Evolutionary conservation across 2,329 filamentous ascomycete genomes (phyloP), one percentile per base, ranked within the genome.

Genomic region (Stachybotrys echinatus): DNA sequence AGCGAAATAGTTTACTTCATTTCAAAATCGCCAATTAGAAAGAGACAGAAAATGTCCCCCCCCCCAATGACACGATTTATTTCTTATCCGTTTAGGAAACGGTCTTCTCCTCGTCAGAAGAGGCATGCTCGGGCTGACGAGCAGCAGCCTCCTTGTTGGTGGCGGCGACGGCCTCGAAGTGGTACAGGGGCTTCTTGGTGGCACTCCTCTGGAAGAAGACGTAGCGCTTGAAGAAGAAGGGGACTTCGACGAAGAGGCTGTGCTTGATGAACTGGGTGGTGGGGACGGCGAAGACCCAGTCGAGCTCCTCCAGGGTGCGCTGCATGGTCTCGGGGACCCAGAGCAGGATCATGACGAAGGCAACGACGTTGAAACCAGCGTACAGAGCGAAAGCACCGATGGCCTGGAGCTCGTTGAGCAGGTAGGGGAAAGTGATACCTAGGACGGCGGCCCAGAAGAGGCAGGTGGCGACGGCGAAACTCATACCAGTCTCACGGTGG

Each of bases 401-500:
- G 1, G 65, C 59, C 12, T 60, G 34, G n/a, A 65, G 52, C 14
- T 53, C 52, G 6, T 59, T 55, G 39, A 80, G 63, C 60, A 80
- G 70, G 22, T 72, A 70, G 19, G 77, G 77, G 54, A 80, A 77
- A 0, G 77, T 79, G 14, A 78, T 68, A 3, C 74, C 71, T 5
- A 82, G 65, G 2, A 80, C 66, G 6, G 72, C 67, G 7, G 70
- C 76, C 67, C 76, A 80, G 66, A 77, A 79, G 53, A 79, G 72
- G 57, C 78, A 81, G 2, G 80, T 83, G 2, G 81, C 79, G 1
- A 85, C 81, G 5, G 80, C 80, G 66, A 77, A 83, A 0, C 73
- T 74, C 83, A 86, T 85, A 34, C 82, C 83, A 5, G 83, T 74
- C 61, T 85, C 82, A 53, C 82, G 71, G 62, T 85, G 81, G 2